These are phyloP conservation scores for Neostapfia colusana DNA, from an alignment of 176 grass and related monocot genomes.

Conservation along the genomic window DNA sequence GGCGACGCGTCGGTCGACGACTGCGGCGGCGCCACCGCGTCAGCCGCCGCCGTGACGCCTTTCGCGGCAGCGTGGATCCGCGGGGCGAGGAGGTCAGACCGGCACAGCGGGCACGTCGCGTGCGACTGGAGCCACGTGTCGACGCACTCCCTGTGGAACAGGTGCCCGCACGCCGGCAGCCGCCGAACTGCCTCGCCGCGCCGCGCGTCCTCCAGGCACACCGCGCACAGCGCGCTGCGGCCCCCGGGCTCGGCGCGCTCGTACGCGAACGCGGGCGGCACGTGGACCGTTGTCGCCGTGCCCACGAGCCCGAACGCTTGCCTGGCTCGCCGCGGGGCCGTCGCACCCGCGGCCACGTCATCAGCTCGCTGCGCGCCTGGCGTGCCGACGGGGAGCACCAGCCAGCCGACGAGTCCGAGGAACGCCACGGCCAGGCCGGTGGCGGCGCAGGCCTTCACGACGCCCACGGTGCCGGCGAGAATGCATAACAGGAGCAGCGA, in stretches of 20 bases:
- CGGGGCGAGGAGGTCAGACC: not conserved
- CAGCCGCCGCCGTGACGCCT: not conserved
- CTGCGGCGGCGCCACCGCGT: not conserved
- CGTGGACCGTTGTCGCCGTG: not conserved
- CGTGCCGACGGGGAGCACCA: not conserved
- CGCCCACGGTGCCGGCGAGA: not conserved
- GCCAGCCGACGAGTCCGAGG: constrained; percentile 12
- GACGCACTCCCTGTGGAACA: constrained; percentile 30
- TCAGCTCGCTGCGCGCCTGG: no score
- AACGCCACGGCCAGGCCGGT: not conserved
- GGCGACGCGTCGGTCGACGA: not conserved
- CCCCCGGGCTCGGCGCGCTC: not conserved
- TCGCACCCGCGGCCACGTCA: not conserved
- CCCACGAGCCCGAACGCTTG: not conserved
- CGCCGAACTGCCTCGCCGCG: constrained; percentile 23
- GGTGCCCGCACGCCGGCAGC: constrained; percentile 32
- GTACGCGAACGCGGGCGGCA: constrained; percentile 11
- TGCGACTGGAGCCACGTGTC: constrained; percentile 15
- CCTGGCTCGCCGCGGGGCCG: not conserved
- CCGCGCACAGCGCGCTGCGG: not conserved
- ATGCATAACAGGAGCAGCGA: constrained; percentile 33
- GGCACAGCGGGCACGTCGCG: constrained; percentile 17
- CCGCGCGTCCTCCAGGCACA: constrained; percentile 12
- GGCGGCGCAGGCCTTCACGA: constrained; percentile 2
- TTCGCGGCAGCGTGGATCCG: not conserved